Evolutionary conservation across 2,329 filamentous ascomycete genomes (phyloP).

Genomic region (Epichloe bromicola): DNA sequence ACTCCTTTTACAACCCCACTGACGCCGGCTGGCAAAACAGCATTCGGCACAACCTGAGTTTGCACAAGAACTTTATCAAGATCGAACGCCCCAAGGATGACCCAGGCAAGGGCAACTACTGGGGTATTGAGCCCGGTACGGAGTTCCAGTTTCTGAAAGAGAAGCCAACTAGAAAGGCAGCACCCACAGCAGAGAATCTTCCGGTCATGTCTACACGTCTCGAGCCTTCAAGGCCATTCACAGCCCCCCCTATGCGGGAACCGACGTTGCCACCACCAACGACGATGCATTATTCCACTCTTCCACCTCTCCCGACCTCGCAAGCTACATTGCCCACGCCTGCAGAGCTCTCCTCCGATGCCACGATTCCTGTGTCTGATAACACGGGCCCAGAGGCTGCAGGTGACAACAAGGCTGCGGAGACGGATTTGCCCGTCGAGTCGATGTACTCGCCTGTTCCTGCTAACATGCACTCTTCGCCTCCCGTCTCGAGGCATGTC

Average conservation of each 20-base stretch:
- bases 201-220: slow-evolving; percentile 45
- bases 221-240: slow-evolving; percentile 34
- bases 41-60: slow-evolving; percentile 91
- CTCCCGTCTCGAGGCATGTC: slow-evolving; percentile 55
- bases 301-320: slow-evolving; percentile 27
- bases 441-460: slow-evolving; percentile 58
- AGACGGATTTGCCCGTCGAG: slow-evolving; percentile 27
- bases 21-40: slow-evolving; percentile 98
- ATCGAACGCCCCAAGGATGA: slow-evolving; percentile 94
- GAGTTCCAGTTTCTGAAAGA: slow-evolving; percentile 85
- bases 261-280: slow-evolving; percentile 35
- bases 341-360: slow-evolving; percentile 61
- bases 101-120: slow-evolving; percentile 95
- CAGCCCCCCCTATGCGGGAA: slow-evolving; percentile 25
- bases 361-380: slow-evolving; percentile 62
- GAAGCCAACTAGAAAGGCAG: slow-evolving; percentile 53
- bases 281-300: slow-evolving; percentile 22
- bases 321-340: slow-evolving; percentile 25
- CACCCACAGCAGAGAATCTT: slow-evolving; percentile 42
- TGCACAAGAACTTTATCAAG: slow-evolving; percentile 95
- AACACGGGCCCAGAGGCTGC: slow-evolving; percentile 40
- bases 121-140: slow-evolving; percentile 82
- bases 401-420: slow-evolving; percentile 30
- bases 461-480: slow-evolving; percentile 74
- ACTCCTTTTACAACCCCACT: slow-evolving; percentile 69